Base-by-base conservation (phyloP, 805 yeast genomes). In the Metschnikowia shivogae region DNA sequence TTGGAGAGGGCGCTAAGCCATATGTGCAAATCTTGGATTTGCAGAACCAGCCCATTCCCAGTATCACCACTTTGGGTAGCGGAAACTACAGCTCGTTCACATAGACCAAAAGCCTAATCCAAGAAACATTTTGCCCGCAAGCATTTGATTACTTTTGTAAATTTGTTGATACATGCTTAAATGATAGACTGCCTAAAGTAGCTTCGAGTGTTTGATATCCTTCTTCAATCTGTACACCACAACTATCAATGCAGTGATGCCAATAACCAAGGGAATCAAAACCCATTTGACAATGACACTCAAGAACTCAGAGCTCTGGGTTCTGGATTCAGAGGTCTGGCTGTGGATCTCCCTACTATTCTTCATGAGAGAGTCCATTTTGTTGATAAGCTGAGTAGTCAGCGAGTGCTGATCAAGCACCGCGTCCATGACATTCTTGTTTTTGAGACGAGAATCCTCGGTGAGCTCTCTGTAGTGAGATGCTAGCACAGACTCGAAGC, bases 181-280 rank as follows among this genome's bases (percentile, higher is more conserved):
- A 26, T 63, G 26, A 22, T 22, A 4, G 8, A 22, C 26, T 22
- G 8, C 6, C 26, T 59, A 80, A 45, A 81, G 67, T 36, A 82
- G 67, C 51, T 82, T 82, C 7, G 83, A 67, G 55, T 78, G 84
- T 54, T 79, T 81, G 45, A 82, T 79, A 50, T 82, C 86, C 50
- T 70, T 78, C 64, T 85, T 76, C 35, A 82, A 63, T 57, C 78
- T 72, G 59, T 73, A 74, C 19, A 80, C 72, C 48, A 77, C 67
- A 30, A 73, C 60, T 14, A 75, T 68, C 44, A 80, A 64, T 1
- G 70, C 62, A 3, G 71, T 50, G 24, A 76, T 52, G 5, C 73
- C 62, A 8, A 68, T 43, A 8, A 73, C 56, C 17, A 78, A 58
- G 2, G 77, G 74, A 19, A 77, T 51, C 44, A 71, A 59, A 2